Evolutionary conservation across 2,329 filamentous ascomycete species (phyloP).

Genomic region (Arthrobotrys conoides): DNA sequence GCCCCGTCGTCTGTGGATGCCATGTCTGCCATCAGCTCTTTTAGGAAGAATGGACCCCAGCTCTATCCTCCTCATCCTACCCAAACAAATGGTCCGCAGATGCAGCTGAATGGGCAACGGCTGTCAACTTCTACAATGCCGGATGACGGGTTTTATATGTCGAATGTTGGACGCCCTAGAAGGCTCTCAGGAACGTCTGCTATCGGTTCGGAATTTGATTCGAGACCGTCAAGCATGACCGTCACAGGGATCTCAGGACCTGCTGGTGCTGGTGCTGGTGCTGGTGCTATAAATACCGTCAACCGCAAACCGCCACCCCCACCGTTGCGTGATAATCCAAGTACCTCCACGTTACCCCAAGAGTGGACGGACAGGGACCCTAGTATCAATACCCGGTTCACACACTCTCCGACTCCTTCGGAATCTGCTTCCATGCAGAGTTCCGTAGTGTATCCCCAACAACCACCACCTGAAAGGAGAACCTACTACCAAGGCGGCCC

Average conservation of each 20-base stretch:
- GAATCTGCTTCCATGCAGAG: slow-evolving; percentile 61
- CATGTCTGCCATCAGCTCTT: slow-evolving; percentile 51
- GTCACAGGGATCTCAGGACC: slow-evolving; percentile 42
- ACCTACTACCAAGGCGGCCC: slow-evolving; percentile 24
- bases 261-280: background rate
- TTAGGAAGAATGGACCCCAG: slow-evolving; percentile 32
- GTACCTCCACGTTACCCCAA: slow-evolving; percentile 57
- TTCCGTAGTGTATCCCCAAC: slow-evolving; percentile 61
- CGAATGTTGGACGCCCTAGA: slow-evolving; percentile 21
- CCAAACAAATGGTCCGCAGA: slow-evolving; percentile 33
- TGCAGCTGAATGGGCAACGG: slow-evolving; percentile 54
- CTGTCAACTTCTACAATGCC: slow-evolving; percentile 45
- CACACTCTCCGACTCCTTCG: slow-evolving; percentile 60
- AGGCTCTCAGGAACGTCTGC: slow-evolving; percentile 34
- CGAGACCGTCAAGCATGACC: slow-evolving; percentile 56
- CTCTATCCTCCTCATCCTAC: background rate
- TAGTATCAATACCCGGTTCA: slow-evolving; percentile 59
- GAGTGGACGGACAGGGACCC: slow-evolving; percentile 61
- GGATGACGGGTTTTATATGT: slow-evolving; percentile 48
- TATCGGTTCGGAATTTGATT: slow-evolving; percentile 58
- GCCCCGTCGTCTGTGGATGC: slow-evolving; percentile 57
- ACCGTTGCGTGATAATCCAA: slow-evolving; percentile 61
- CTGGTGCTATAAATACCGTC: slow-evolving; percentile 17
- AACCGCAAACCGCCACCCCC: slow-evolving; percentile 55
- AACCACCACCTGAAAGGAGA: slow-evolving; percentile 58